Evolutionary conservation across 371 early-diverging fungal species (phyloP).

Genomic region (Sporodiniella umbellata): DNA sequence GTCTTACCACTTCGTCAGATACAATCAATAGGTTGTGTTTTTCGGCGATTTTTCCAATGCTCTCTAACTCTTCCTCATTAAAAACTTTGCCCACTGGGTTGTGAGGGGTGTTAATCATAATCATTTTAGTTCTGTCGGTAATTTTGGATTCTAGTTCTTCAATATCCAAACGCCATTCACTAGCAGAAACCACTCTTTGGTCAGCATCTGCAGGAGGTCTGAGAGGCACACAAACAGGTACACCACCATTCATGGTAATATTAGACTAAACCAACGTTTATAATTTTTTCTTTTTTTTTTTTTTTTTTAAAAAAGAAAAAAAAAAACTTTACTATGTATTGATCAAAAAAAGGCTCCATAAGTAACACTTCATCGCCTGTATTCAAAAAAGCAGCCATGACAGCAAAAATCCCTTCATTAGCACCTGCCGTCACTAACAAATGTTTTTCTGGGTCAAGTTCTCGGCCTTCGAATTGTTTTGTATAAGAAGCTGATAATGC

Average conservation of each 20-base stretch:
- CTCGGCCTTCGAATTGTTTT: slow-evolving; percentile 57
- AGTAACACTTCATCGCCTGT: slow-evolving; percentile 86
- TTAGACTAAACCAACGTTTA: slow-evolving; percentile 59
- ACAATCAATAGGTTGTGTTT: slow-evolving; percentile 86
- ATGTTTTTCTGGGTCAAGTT: slow-evolving; percentile 79
- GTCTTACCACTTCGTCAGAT: slow-evolving; percentile 85
- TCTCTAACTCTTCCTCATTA: slow-evolving; percentile 74
- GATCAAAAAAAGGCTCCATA: slow-evolving; percentile 95
- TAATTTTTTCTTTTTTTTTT: not conserved
- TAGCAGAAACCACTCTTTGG: slow-evolving; percentile 47
- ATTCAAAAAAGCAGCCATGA: slow-evolving; percentile 75
- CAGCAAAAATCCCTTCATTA: slow-evolving; percentile 88
- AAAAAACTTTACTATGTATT: slow-evolving; percentile 68
- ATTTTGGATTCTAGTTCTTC: slow-evolving; percentile 78
- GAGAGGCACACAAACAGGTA: slow-evolving; percentile 82
- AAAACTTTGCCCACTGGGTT: slow-evolving; percentile 95
- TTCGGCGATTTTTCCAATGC: slow-evolving; percentile 76
- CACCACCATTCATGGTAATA: slow-evolving; percentile 86
- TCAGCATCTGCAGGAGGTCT: slow-evolving; percentile 53
- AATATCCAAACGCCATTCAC: slow-evolving; percentile 86
- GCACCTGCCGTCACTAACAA: slow-evolving; percentile 92
- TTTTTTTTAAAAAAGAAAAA: not conserved
- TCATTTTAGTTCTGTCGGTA: slow-evolving; percentile 78
- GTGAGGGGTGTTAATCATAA: slow-evolving; percentile 94
- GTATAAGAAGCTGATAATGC: slow-evolving; percentile 80